Conservation (phyloP, 495 filamentous ascomycete species). For the Aspergillus incahuasiensis region DNA sequence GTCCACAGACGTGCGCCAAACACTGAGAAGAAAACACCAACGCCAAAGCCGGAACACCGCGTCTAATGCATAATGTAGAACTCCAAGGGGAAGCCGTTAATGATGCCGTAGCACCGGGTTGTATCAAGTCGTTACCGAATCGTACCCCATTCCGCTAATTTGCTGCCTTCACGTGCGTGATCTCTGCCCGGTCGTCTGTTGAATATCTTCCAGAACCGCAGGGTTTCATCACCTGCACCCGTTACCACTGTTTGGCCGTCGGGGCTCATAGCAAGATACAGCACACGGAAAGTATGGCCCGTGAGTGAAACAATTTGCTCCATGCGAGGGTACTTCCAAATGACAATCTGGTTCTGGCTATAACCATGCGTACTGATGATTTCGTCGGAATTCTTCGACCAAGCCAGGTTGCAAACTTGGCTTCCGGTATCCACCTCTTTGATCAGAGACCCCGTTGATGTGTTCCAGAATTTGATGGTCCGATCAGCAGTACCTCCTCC, state of each 20-base stretch:
- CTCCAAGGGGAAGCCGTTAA: slow-evolving; percentile 13
- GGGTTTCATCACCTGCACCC: slow-evolving; percentile 91
- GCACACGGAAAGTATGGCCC: slow-evolving; percentile 91
- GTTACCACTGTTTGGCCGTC: slow-evolving; percentile 92
- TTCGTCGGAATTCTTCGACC: slow-evolving; percentile 94
- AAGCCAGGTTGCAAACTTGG: slow-evolving; percentile 95
- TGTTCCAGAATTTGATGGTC: slow-evolving; percentile 97
- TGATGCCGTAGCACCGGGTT: slow-evolving; percentile 6
- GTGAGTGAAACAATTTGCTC: slow-evolving; percentile 91
- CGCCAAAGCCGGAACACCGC: slow-evolving; percentile 35
- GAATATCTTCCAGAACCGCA: slow-evolving; percentile 97
- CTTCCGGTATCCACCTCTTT: slow-evolving; percentile 91
- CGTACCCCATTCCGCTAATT: slow-evolving; percentile 63
- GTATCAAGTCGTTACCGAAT: slow-evolving; percentile 51
- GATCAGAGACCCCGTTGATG: slow-evolving; percentile 67
- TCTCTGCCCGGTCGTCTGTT: slow-evolving; percentile 56
- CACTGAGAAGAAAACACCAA: slow-evolving; percentile 18
- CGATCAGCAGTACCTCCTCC: slow-evolving; percentile 94
- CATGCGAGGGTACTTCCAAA: slow-evolving; percentile 99
- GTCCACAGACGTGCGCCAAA: slow-evolving; percentile 24
- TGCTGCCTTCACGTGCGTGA: slow-evolving; percentile 49
- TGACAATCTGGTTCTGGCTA: slow-evolving; percentile 93
- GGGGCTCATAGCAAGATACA: slow-evolving; percentile 96
- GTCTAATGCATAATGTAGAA: slow-evolving; percentile 34
- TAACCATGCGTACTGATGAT: slow-evolving; percentile 98